Evolutionary conservation across 1,139 yeast species (phyloP).

Genomic region (Hansenula anomala): DNA sequence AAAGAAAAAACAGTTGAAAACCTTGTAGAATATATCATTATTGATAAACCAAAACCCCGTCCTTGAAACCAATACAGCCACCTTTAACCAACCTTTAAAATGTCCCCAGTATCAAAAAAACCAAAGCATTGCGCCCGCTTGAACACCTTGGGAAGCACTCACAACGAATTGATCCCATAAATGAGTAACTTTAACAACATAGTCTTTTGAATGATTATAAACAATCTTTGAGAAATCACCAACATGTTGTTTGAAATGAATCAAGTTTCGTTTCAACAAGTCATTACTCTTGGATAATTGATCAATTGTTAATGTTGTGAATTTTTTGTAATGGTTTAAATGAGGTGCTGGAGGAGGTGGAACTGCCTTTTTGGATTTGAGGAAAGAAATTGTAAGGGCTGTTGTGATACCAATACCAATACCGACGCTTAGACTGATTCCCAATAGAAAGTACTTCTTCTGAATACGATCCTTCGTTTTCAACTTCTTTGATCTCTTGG

Average conservation of each 20-base stretch:
- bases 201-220: slow-evolving; percentile 5
- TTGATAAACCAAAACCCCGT: too few relatives aligned
- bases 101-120: slow-evolving; percentile 37
- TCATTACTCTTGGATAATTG: neutral
- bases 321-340: too few relatives aligned
- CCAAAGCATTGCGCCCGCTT: slow-evolving; percentile 1
- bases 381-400: slow-evolving; percentile 12
- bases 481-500: slow-evolving; percentile 14
- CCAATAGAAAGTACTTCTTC: slow-evolving; percentile 5
- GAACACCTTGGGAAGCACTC: slow-evolving; percentile 4
- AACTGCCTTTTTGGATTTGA: too few relatives aligned
- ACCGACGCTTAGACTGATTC: slow-evolving; percentile 18
- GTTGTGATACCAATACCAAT: slow-evolving; percentile 17
- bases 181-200: neutral
- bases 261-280: slow-evolving; percentile 2
- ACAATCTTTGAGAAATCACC: slow-evolving; percentile 5
- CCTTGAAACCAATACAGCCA: too few relatives aligned
- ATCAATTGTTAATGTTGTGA: neutral
- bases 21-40: too few relatives aligned
- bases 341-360: too few relatives aligned
- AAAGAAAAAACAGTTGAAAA: too few relatives aligned
- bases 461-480: slow-evolving; percentile 6
- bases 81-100: too few relatives aligned
- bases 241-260: slow-evolving; percentile 7
- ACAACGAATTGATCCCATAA: slow-evolving; percentile 7